Conservation (phyloP, 176 grass and related monocot genomes). For the Triticum timopheevii region DNA sequence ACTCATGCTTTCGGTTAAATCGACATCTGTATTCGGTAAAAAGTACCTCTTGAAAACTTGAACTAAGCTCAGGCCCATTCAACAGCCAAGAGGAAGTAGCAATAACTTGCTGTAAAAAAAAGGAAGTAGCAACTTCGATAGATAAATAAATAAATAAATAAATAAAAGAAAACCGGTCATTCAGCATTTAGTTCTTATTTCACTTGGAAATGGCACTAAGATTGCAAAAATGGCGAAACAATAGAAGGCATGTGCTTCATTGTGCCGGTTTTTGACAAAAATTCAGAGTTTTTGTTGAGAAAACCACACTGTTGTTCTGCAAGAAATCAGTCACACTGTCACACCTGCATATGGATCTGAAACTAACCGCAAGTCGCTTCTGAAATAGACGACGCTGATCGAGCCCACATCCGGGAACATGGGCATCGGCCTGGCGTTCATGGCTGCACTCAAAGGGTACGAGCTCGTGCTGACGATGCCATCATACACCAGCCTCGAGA, state of each 20-base stretch:
- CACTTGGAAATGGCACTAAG: too few species aligned
- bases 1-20: neutral
- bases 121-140: too few species aligned
- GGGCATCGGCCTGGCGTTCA: conserved; percentile 72
- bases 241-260: too few species aligned
- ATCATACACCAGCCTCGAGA: conserved; percentile 91
- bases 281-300: too few species aligned
- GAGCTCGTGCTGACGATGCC: conserved; percentile 92
- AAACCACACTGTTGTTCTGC: too few species aligned
- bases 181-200: too few species aligned
- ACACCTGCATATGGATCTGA: neutral
- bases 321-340: too few species aligned
- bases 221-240: too few species aligned
- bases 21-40: neutral
- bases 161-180: too few species aligned
- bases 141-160: too few species aligned
- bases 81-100: neutral
- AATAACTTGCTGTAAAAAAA: too few species aligned
- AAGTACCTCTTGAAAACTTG: neutral
- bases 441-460: conserved; percentile 78
- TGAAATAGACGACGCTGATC: conserved; percentile 78
- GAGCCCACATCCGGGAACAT: conserved; percentile 93
- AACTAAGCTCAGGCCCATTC: neutral
- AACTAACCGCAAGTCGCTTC: neutral
- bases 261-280: too few species aligned